These are phyloP conservation scores for Tubosaeta brunneosetosa DNA, from an alignment of 768 basidiomycete genomes.

Conservation along the genomic window DNA sequence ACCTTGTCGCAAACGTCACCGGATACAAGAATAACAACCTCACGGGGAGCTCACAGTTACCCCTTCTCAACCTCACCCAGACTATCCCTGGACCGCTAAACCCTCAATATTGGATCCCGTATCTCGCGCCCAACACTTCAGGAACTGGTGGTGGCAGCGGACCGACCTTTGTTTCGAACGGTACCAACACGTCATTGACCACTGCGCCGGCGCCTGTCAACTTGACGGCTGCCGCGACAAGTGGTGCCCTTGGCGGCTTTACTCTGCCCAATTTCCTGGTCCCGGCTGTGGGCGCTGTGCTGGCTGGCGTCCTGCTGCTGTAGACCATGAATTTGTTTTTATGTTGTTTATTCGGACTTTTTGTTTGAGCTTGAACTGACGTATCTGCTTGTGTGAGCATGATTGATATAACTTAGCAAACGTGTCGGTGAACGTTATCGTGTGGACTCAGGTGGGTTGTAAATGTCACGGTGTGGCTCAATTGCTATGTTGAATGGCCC, in stretches of 20 bases:
- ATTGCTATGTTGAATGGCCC: no score
- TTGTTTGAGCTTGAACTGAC: no score
- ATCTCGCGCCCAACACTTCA: slow-evolving; percentile 34
- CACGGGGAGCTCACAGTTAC: slow-evolving; percentile 20
- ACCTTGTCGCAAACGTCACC: slow-evolving; percentile 44
- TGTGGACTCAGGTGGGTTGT: no score
- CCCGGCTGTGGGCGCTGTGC: slow-evolving; percentile 5
- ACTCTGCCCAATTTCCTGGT: slow-evolving; percentile 2
- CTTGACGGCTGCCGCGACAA: slow-evolving; percentile 26
- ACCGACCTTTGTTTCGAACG: slow-evolving; percentile 32
- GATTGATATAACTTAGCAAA: background rate
- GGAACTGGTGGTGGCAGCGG: slow-evolving; percentile 39
- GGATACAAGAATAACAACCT: slow-evolving; percentile 41
- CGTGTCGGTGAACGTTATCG: no score
- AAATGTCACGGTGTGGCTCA: no score
- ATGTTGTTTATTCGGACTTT: background rate
- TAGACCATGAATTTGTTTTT: slow-evolving; percentile 6
- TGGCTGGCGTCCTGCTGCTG: slow-evolving; percentile 12
- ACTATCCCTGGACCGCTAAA: slow-evolving; percentile 41
- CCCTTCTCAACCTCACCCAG: slow-evolving; percentile 36
- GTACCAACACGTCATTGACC: slow-evolving; percentile 31
- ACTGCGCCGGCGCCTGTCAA: slow-evolving; percentile 36
- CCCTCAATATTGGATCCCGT: slow-evolving; percentile 35
- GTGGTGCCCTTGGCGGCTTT: slow-evolving; percentile 4
- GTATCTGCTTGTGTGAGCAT: background rate